phyloP scores from a whole-genome alignment of 2,329 filamentous ascomycete species.

The Apiospora hydei region DNA sequence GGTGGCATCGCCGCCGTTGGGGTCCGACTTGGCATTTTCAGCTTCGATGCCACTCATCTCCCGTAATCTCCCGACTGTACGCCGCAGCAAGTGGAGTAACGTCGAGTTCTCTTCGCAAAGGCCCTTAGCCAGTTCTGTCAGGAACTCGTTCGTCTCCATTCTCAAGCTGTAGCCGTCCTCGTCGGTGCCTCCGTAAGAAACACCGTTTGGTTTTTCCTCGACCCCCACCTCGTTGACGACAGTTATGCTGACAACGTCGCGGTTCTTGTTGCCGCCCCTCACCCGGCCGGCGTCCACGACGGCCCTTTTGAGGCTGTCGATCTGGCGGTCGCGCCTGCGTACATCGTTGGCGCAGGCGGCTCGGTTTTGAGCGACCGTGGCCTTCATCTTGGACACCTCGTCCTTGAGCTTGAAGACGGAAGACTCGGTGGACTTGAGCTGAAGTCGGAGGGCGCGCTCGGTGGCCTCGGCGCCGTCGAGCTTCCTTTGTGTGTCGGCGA shows the following conservation, averaged over 20 bases:
- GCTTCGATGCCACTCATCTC: constrained; percentile 68
- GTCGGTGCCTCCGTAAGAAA: constrained; percentile 44
- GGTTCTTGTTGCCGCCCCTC: constrained; percentile 62
- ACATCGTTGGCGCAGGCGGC: constrained; percentile 90
- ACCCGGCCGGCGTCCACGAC: constrained; percentile 74
- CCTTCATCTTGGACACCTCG: constrained; percentile 80
- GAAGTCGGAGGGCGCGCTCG: constrained; percentile 72
- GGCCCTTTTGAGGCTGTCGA: constrained; percentile 88
- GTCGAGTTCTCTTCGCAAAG: constrained; percentile 93
- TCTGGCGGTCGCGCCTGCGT: constrained; percentile 86
- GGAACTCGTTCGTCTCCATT: constrained; percentile 88
- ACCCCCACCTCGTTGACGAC: constrained; percentile 63
- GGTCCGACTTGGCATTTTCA: constrained; percentile 24
- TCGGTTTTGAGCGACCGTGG: constrained; percentile 81
- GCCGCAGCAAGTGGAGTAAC: constrained; percentile 74
- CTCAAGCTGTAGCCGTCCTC: constrained; percentile 73
- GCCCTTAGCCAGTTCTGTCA: constrained; percentile 82
- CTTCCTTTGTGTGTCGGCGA: constrained; percentile 62
- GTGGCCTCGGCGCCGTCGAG: constrained; percentile 70
- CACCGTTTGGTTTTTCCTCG: constrained; percentile 44
- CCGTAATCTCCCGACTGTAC: constrained; percentile 74
- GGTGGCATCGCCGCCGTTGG: constrained; percentile 32
- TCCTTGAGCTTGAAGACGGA: constrained; percentile 81
- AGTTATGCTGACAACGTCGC: constrained; percentile 63
- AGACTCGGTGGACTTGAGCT: constrained; percentile 77